Conservation (phyloP, 179 eudicot genomes). For the Corrigiola litoralis region DNA sequence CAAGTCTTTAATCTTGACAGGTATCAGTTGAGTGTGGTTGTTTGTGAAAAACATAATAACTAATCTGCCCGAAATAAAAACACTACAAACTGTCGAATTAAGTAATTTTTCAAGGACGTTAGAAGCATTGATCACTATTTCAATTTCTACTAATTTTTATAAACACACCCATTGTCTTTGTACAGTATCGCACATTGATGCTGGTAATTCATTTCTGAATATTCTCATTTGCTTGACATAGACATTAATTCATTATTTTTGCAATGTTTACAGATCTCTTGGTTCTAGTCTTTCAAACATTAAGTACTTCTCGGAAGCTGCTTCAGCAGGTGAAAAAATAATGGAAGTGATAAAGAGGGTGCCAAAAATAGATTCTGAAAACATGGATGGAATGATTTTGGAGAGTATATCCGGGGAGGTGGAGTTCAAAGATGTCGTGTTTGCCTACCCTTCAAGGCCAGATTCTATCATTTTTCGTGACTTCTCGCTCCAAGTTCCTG, state of each 20-base stretch:
- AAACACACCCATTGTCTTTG: no score
- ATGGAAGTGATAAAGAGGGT: slow-evolving; percentile 65
- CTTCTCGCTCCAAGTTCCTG: slow-evolving; percentile 50
- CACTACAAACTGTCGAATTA: no score
- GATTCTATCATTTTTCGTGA: slow-evolving; percentile 49
- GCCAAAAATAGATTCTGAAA: slow-evolving; percentile 74
- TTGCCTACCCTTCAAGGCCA: slow-evolving; percentile 85
- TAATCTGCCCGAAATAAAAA: no score
- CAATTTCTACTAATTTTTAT: no score
- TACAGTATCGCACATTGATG: no score
- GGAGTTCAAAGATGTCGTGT: slow-evolving; percentile 58
- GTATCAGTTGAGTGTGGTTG: no score
- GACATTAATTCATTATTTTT: background rate
- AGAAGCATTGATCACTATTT: no score
- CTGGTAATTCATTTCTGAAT: no score
- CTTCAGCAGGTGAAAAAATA: slow-evolving; percentile 65
- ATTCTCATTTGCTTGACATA: background rate
- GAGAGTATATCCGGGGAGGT: slow-evolving; percentile 53
- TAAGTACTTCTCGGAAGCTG: slow-evolving; percentile 82
- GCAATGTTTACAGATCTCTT: slow-evolving; percentile 38
- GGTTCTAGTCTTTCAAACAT: slow-evolving; percentile 78
- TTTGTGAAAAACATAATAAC: no score
- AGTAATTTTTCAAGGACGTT: no score
- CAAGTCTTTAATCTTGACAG: no score
- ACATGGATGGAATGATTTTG: slow-evolving; percentile 46